These are phyloP conservation scores for Pichia cabralensis DNA, from an alignment of 805 yeast species.

Conservation along the genomic window DNA sequence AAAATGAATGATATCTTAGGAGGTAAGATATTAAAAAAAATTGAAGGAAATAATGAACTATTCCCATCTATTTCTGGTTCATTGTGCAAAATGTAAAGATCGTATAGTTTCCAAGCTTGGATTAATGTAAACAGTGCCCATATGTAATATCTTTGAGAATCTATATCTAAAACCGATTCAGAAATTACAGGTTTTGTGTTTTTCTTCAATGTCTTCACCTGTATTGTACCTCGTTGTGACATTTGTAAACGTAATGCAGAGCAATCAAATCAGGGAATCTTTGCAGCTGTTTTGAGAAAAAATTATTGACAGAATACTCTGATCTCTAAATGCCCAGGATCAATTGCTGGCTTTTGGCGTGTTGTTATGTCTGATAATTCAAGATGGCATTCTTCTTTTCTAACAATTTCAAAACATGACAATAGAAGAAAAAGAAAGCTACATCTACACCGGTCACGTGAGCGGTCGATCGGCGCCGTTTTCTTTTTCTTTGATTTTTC, in stretches of 20 bases:
- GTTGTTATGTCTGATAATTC: too few species aligned
- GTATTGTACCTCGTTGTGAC: not conserved
- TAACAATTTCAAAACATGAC: not conserved
- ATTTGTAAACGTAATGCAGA: too few species aligned
- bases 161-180: slow-evolving; percentile 52
- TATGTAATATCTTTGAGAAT: slow-evolving; percentile 64
- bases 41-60: slow-evolving; percentile 2
- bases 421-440: not conserved
- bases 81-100: slow-evolving; percentile 48
- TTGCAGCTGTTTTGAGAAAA: too few species aligned
- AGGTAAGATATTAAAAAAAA: slow-evolving; percentile 29
- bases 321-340: too few species aligned
- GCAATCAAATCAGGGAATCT: too few species aligned
- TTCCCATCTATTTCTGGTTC: slow-evolving; percentile 14
- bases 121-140: slow-evolving; percentile 58
- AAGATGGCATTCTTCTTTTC: too few species aligned
- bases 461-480: not conserved
- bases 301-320: too few species aligned
- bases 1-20: slow-evolving; percentile 50
- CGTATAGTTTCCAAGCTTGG: slow-evolving; percentile 84
- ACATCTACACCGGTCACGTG: too few species aligned
- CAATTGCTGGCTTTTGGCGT: too few species aligned
- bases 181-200: slow-evolving; percentile 43
- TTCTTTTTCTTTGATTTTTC: not conserved
- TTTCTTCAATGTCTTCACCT: not conserved